A percentile compares a stretch with the other conserved stretches of the same genome.
Conservation (phyloP, 352 stramenopile species). For the Bremia lactucae region DNA sequence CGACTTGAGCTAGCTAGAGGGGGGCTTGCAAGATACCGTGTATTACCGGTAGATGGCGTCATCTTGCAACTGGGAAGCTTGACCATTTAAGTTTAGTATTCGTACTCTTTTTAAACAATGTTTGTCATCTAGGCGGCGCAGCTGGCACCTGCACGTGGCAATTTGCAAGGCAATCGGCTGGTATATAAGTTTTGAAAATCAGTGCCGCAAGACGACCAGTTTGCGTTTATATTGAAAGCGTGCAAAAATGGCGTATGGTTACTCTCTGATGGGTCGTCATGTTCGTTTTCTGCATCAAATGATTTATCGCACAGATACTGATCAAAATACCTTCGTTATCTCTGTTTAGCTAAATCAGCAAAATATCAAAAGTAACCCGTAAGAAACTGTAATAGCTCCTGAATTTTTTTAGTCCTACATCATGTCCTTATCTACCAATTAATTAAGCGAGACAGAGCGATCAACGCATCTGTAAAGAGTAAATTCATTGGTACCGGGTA, state of each 20-base stretch:
- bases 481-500: too few species aligned
- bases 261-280: too few species aligned
- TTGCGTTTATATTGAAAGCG: slow-evolving; percentile 1
- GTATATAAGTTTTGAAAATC: slow-evolving; percentile 11
- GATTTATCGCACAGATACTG: slow-evolving; percentile 13
- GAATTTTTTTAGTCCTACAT: too few species aligned
- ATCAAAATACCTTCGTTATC: too few species aligned
- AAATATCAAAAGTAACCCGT: too few species aligned
- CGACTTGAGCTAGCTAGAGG: slow-evolving; percentile 7
- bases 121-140: slow-evolving; percentile 13
- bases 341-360: too few species aligned
- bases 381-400: too few species aligned
- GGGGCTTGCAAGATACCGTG: slow-evolving; percentile 12
- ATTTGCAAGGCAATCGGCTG: slow-evolving; percentile 8
- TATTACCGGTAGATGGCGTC: slow-evolving; percentile 13
- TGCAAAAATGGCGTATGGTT: too few species aligned
- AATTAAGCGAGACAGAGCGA: too few species aligned
- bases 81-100: slow-evolving; percentile 3
- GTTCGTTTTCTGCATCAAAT: slow-evolving; percentile 23
- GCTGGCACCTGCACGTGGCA: slow-evolving; percentile 5
- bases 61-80: slow-evolving; percentile 11
- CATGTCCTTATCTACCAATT: too few species aligned
- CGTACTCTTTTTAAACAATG: slow-evolving; percentile 10
- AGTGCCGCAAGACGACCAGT: background rate
- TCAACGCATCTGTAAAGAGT: too few species aligned